Conservation (phyloP, 2,329 filamentous ascomycete species). For the Cordyceps javanica region DNA sequence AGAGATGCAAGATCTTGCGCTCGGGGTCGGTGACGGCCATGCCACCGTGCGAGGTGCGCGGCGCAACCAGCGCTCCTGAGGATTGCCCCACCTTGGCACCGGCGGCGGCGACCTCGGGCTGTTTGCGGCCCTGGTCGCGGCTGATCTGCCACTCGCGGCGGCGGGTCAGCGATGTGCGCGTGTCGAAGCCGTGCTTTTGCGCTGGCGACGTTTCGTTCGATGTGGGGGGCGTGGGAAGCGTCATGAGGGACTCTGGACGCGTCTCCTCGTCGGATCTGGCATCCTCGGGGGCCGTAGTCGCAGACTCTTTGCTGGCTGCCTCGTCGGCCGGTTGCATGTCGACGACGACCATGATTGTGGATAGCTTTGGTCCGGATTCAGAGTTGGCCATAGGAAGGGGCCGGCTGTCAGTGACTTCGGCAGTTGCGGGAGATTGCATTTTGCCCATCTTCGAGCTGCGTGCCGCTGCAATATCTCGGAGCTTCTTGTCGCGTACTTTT, state of each 20-base stretch:
- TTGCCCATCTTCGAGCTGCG: conserved; percentile 10
- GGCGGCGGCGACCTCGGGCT: conserved; percentile 17
- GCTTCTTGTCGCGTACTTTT: conserved; percentile 34
- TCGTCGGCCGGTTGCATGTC: conserved; percentile 24
- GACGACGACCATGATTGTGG: conserved; percentile 34
- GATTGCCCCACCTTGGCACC: conserved; percentile 20
- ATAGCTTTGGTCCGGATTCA: conserved; percentile 22
- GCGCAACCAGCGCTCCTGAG: conserved; percentile 14
- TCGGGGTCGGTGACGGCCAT: conserved; percentile 19
- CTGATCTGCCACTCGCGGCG: conserved; percentile 29
- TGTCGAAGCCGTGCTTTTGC: conserved; percentile 18
- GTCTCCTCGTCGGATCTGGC: not conserved
- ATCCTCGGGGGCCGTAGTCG: not conserved
- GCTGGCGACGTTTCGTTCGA: conserved; percentile 25
- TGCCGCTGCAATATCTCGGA: conserved; percentile 33
- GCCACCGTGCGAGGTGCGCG: conserved; percentile 16
- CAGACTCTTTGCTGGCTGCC: not conserved
- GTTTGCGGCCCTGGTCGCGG: conserved; percentile 23
- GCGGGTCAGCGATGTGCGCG: conserved; percentile 26
- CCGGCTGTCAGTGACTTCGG: not conserved
- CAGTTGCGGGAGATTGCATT: not conserved
- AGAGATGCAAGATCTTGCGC: conserved; percentile 30
- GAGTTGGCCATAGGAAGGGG: conserved; percentile 16
- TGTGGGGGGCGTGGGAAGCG: conserved; percentile 23
- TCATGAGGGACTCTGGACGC: not conserved